Percentiles rank a stretch among this genome's conserved stretches.
Conservation (phyloP, 1,284 basidiomycete species). For the Cutaneotrichosporon sp. region DNA sequence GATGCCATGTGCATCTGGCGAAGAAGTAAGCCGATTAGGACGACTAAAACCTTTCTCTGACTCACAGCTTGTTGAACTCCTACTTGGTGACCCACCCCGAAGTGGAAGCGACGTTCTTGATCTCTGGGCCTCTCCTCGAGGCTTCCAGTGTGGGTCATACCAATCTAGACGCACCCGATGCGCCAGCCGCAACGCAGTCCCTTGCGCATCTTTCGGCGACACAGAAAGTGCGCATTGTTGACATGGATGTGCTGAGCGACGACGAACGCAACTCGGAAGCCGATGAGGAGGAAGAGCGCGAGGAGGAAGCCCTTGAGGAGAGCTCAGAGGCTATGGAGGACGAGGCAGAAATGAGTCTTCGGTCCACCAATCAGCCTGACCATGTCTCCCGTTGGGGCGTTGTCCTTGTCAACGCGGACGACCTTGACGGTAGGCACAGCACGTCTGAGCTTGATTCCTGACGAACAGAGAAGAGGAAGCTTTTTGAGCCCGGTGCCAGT, state of each 20-base stretch:
- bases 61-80: conserved; percentile 21
- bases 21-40: conserved; percentile 38
- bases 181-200: conserved; percentile 21
- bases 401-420: conserved; percentile 30
- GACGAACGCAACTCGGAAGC: conserved; percentile 38
- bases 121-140: conserved; percentile 34
- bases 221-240: conserved; percentile 35
- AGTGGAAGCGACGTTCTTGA: conserved; percentile 31
- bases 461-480: conserved; percentile 32
- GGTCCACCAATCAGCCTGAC: conserved; percentile 9
- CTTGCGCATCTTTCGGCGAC: conserved; percentile 27
- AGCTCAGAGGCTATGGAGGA: conserved; percentile 12
- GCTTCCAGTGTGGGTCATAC: conserved; percentile 27
- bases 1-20: conserved; percentile 37
- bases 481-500: conserved; percentile 29
- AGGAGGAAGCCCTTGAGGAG: conserved; percentile 16
- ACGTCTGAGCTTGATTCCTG: not conserved
- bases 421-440: conserved; percentile 32
- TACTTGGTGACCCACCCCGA: conserved; percentile 24
- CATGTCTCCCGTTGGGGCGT: conserved; percentile 35
- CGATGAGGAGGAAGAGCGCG: conserved; percentile 21
- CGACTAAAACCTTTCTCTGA: not conserved
- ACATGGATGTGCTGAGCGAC: conserved; percentile 43
- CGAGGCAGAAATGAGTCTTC: conserved; percentile 1
- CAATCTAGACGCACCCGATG: not conserved